Evolutionary conservation across 305 asterid genomes (phyloP).

Genomic region (Ilex paraguariensis): DNA sequence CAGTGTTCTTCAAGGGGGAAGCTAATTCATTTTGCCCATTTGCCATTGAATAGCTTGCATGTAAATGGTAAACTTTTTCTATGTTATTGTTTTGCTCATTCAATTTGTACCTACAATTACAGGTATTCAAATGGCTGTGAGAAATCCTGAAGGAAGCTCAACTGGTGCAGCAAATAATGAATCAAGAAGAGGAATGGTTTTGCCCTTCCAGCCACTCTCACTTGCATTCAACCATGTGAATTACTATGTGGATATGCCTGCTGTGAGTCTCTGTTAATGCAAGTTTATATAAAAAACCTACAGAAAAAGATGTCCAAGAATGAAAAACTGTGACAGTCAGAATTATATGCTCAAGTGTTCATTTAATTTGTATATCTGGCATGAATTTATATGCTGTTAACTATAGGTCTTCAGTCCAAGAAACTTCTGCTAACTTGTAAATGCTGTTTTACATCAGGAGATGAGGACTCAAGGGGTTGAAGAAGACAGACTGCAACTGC

Average conservation of each 20-base stretch:
- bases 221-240: conserved; percentile 70
- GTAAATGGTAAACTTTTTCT: too few relatives aligned
- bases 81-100: neutral
- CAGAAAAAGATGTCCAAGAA: too few relatives aligned
- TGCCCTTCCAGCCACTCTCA: conserved; percentile 81
- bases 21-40: too few relatives aligned
- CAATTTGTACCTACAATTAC: conserved; percentile 10
- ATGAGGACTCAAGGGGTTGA: conserved; percentile 66
- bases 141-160: conserved; percentile 15
- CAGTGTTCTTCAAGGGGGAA: too few relatives aligned
- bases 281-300: too few relatives aligned
- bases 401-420: too few relatives aligned
- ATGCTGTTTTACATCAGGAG: conserved; percentile 39
- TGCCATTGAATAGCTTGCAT: too few relatives aligned
- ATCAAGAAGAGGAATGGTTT: conserved; percentile 62
- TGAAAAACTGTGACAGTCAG: too few relatives aligned
- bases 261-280: conserved; percentile 37
- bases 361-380: too few relatives aligned
- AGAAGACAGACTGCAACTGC: conserved; percentile 60
- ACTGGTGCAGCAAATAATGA: conserved; percentile 14
- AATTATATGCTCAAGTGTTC: too few relatives aligned
- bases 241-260: conserved; percentile 84
- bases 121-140: conserved; percentile 42
- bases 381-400: too few relatives aligned
- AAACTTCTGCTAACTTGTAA: conserved; percentile 13